These are phyloP conservation scores for Fomes fomentarius DNA, from an alignment of 1,284 basidiomycete species.

Conservation along the genomic window DNA sequence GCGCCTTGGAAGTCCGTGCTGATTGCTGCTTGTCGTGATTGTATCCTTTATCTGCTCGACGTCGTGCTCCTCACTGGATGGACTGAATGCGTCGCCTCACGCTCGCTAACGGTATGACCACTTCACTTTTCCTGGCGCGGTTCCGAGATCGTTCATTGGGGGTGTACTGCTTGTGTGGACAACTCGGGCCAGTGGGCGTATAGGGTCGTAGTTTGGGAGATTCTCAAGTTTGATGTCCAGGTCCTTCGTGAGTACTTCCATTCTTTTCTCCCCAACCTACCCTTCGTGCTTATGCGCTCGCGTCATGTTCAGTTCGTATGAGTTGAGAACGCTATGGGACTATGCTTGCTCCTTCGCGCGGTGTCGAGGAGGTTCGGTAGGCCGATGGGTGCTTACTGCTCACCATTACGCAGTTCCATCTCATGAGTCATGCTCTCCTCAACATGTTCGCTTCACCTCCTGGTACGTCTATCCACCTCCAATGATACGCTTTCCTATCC, in stretches of 20 bases:
- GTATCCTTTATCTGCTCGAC: too few species aligned
- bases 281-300: not conserved
- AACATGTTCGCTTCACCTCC: slow-evolving; percentile 91
- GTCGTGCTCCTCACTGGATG: too few species aligned
- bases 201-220: slow-evolving; percentile 44
- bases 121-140: slow-evolving; percentile 84
- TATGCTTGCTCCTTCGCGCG: slow-evolving; percentile 68
- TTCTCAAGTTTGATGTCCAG: slow-evolving; percentile 66
- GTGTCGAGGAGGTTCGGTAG: slow-evolving; percentile 67
- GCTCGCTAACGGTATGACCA: slow-evolving; percentile 84
- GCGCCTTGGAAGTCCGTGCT: not conserved
- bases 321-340: slow-evolving; percentile 70
- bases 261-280: not conserved
- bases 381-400: slow-evolving; percentile 58
- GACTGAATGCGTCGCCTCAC: not conserved
- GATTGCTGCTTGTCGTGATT: not conserved
- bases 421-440: slow-evolving; percentile 90
- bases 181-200: slow-evolving; percentile 46
- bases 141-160: slow-evolving; percentile 88
- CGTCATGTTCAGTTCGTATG: slow-evolving; percentile 58
- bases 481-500: not conserved
- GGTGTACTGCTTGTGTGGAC: slow-evolving; percentile 65
- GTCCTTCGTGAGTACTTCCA: slow-evolving; percentile 47
- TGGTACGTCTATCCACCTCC: slow-evolving; percentile 48
- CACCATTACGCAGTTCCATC: slow-evolving; percentile 85